These are phyloP conservation scores for Cucumis cinereus DNA, from an alignment of 306 rosid genomes.

Conservation along the genomic window DNA sequence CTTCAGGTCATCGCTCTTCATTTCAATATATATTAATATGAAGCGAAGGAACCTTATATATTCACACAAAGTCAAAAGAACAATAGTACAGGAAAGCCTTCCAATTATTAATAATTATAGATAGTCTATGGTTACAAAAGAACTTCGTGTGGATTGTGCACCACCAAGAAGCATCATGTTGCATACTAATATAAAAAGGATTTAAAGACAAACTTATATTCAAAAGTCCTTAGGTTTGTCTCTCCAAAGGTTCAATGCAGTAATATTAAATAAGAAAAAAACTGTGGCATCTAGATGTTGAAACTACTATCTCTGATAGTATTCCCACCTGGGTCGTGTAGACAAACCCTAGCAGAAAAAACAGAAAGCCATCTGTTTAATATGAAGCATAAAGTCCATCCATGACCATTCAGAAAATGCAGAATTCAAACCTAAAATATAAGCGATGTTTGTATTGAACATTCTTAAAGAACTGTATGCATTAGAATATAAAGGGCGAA, in stretches of 20 bases:
- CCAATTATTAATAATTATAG: background rate
- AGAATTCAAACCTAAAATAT: background rate
- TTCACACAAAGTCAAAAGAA: background rate
- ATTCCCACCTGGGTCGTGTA: background rate
- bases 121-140: background rate
- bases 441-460: background rate
- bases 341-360: background rate
- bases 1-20: conserved; percentile 9
- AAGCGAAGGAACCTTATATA: background rate
- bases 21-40: background rate
- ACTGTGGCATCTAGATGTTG: background rate
- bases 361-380: background rate
- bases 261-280: background rate
- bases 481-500: background rate
- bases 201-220: background rate
- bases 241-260: background rate
- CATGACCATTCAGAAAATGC: background rate
- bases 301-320: background rate
- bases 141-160: background rate
- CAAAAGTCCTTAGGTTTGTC: background rate
- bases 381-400: background rate
- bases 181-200: background rate
- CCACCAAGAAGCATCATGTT: background rate
- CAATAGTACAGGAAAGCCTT: background rate
- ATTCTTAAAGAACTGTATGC: background rate